phyloP scores from a whole-genome alignment of 345 rosid genomes.

The Acer saccharum region DNA sequence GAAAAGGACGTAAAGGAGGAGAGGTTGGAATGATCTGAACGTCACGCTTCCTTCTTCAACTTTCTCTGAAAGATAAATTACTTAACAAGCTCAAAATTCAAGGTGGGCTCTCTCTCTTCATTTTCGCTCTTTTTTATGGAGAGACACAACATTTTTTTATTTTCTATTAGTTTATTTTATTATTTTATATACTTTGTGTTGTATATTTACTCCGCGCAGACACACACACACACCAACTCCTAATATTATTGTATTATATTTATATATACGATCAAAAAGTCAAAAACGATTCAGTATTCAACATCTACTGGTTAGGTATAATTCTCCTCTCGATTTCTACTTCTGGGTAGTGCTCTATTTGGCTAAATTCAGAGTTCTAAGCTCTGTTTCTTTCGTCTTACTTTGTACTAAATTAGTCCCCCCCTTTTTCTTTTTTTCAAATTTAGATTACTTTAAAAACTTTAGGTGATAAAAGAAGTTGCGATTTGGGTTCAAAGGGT shows the following conservation, averaged over 20 bases:
- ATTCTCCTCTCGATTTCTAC: background rate
- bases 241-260: background rate
- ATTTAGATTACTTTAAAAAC: too few species aligned
- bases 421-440: too few species aligned
- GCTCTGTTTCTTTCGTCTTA: background rate
- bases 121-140: background rate
- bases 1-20: constrained; percentile 25
- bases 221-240: background rate
- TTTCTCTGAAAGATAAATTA: background rate
- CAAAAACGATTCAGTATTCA: constrained; percentile 9
- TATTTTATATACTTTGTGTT: background rate
- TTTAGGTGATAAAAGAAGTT: background rate
- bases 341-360: background rate
- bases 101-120: constrained; percentile 20
- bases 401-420: background rate
- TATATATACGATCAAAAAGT: constrained; percentile 6
- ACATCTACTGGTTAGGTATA: constrained; percentile 11
- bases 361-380: background rate
- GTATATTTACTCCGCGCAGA: background rate
- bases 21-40: constrained; percentile 30
- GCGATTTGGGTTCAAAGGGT: background rate
- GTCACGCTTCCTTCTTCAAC: constrained; percentile 23
- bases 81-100: constrained; percentile 24
- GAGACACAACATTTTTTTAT: background rate
- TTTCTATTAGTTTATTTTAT: background rate